Percentiles rank a stretch among this genome's conserved stretches.
Evolutionary conservation across 116 monocot genomes (phyloP).

Genomic region (Cymodocea nodosa): DNA sequence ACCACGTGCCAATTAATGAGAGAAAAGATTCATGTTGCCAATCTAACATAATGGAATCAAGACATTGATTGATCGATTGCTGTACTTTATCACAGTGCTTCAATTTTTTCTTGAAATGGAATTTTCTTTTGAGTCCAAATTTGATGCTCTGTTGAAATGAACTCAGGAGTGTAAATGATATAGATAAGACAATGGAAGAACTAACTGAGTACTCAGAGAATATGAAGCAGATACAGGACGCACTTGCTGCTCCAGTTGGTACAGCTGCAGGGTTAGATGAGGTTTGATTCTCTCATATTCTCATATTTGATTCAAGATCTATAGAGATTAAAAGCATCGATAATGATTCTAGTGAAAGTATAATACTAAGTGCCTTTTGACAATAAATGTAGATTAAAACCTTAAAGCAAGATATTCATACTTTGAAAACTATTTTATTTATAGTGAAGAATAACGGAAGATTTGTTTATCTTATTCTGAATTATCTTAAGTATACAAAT

Average conservation of each 20-base stretch:
- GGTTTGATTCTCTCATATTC: conserved; percentile 12
- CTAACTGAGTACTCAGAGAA: conserved; percentile 28
- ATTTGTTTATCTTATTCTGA: neutral
- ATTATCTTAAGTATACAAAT: neutral
- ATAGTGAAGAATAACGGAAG: neutral
- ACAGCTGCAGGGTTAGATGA: conserved; percentile 39
- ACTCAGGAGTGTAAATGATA: conserved; percentile 30
- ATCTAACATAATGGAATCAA: too few relatives aligned
- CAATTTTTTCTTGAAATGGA: neutral
- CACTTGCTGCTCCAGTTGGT: conserved; percentile 23
- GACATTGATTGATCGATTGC: too few relatives aligned
- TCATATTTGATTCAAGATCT: neutral
- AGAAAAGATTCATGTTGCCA: too few relatives aligned
- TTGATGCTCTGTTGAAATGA: neutral
- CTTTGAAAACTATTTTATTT: neutral
- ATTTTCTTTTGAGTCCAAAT: neutral
- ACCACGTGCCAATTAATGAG: too few relatives aligned
- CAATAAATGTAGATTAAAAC: too few relatives aligned
- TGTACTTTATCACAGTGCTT: neutral
- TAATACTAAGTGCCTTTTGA: too few relatives aligned
- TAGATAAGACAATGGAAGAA: conserved; percentile 40
- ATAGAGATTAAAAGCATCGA: too few relatives aligned
- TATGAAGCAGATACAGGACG: conserved; percentile 55
- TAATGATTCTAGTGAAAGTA: too few relatives aligned
- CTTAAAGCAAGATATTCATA: too few relatives aligned